These are phyloP conservation scores for Curvularia sp. DNA, from an alignment of 2,329 filamentous ascomycete genomes.

Conservation along the genomic window DNA sequence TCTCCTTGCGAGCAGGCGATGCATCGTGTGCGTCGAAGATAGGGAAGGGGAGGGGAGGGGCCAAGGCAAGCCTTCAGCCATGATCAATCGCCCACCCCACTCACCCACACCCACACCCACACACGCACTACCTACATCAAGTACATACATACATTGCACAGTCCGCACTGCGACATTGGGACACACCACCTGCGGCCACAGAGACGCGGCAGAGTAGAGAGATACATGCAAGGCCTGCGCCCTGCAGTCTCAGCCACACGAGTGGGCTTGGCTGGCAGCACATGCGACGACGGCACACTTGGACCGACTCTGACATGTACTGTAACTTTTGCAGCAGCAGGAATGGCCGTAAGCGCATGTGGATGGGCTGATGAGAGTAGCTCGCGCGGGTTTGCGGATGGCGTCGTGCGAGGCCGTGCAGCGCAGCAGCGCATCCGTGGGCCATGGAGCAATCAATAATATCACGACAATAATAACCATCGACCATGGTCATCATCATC, in stretches of 20 bases:
- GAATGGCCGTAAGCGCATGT: slow-evolving; percentile 31
- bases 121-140: background rate
- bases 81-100: slow-evolving; percentile 13
- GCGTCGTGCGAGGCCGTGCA: slow-evolving; percentile 30
- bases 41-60: too few species aligned
- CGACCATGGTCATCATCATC: background rate
- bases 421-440: slow-evolving; percentile 24
- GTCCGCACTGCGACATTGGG: too few species aligned
- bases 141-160: slow-evolving; percentile 15
- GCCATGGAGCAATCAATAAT: slow-evolving; percentile 21
- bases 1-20: slow-evolving; percentile 8
- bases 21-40: slow-evolving; percentile 19
- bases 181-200: too few species aligned
- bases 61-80: background rate
- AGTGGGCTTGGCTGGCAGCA: background rate
- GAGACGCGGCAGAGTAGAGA: too few species aligned
- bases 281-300: slow-evolving; percentile 21
- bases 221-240: slow-evolving; percentile 19
- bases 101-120: background rate
- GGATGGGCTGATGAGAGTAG: slow-evolving; percentile 18
- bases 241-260: slow-evolving; percentile 15
- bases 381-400: slow-evolving; percentile 26
- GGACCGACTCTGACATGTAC: slow-evolving; percentile 23
- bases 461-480: background rate
- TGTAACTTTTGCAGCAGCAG: slow-evolving; percentile 16